Evolutionary conservation across 768 basidiomycete genomes (phyloP), one percentile per base, ranked within the genome.

Genomic region (Pisolithus marmoratus): DNA sequence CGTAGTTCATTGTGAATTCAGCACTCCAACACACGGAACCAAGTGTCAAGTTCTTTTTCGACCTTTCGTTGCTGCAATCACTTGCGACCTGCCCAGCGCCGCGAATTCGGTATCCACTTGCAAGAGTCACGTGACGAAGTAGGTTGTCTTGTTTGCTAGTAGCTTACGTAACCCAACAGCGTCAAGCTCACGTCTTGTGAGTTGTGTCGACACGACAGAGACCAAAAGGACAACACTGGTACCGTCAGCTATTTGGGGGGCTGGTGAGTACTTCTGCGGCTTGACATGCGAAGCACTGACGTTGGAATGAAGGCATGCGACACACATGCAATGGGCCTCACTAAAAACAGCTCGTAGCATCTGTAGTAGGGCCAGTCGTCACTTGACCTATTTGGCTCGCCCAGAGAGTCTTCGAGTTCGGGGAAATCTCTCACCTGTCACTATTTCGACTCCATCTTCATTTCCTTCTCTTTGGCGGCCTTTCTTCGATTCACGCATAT

Each of bases 241-340:
- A 36, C 27, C 38, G 43, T 52, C 43, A 31, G 49, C 46, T 50
- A 48, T 11, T 48, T n/a, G 62, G 54, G 56, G 54, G 54, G 56
- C 53, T 61, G 60, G 62, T 72, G 45, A 53, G 61, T 53, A 17
- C 37, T 17, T 46, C 49, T 0, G 36, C 19, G 15, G 27, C 26
- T 37, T 38, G 23, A 46, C 17, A 24, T 15, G 26, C 43, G 20
- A 27, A n/a, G 58, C 36, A 43, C 48, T 42, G 49, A 40, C 31
- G 29, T 19, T 15, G 41, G 37, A 17, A 19, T 17, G 24, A 53
- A 79, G 82, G 75, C 62, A 85, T 84, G 82, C 78, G 63, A 78
- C 63, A 68, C 78, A 74, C 79, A 87, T 87, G 85, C 83, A 74
- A 85, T 84, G 83, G 76, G 77, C 71, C 68, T 78, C 75, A 78